Evolutionary conservation across 1,284 basidiomycete species (phyloP).

Genomic region (Fomitopsis betulina): DNA sequence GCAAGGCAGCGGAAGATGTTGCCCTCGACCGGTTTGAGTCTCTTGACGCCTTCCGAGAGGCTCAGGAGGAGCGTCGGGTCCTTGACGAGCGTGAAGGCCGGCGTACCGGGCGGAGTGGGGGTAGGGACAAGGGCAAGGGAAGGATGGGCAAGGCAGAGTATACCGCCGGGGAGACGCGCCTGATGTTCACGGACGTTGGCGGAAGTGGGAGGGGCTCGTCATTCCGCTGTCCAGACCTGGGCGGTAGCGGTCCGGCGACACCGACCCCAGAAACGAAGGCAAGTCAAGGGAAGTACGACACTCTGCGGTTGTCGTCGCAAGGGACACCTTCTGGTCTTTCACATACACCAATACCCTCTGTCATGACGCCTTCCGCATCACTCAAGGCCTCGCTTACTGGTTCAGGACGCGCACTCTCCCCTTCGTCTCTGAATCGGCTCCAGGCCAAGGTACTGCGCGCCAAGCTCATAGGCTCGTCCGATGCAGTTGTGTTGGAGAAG

Average conservation of each 20-base stretch:
- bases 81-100: slow-evolving; percentile 77
- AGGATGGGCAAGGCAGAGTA: slow-evolving; percentile 31
- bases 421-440: slow-evolving; percentile 84
- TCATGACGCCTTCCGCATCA: slow-evolving; percentile 70
- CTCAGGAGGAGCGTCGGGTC: slow-evolving; percentile 78
- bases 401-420: slow-evolving; percentile 46
- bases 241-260: slow-evolving; percentile 52
- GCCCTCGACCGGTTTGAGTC: slow-evolving; percentile 87
- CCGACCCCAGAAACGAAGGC: slow-evolving; percentile 47
- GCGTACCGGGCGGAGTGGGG: slow-evolving; percentile 28
- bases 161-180: slow-evolving; percentile 46
- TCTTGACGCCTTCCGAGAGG: slow-evolving; percentile 84
- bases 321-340: slow-evolving; percentile 27
- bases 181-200: slow-evolving; percentile 64
- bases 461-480: slow-evolving; percentile 74
- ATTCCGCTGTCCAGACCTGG: slow-evolving; percentile 74
- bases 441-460: slow-evolving; percentile 93
- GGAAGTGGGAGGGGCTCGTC: slow-evolving; percentile 74
- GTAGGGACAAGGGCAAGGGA: slow-evolving; percentile 20
- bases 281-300: slow-evolving; percentile 46
- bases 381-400: slow-evolving; percentile 29
- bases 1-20: slow-evolving; percentile 71
- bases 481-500: slow-evolving; percentile 72
- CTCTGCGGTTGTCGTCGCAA: slow-evolving; percentile 42
- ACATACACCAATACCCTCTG: slow-evolving; percentile 83